Conservation (phyloP, 2,329 filamentous ascomycete genomes). For the Phaeoacremonium minimum region DNA sequence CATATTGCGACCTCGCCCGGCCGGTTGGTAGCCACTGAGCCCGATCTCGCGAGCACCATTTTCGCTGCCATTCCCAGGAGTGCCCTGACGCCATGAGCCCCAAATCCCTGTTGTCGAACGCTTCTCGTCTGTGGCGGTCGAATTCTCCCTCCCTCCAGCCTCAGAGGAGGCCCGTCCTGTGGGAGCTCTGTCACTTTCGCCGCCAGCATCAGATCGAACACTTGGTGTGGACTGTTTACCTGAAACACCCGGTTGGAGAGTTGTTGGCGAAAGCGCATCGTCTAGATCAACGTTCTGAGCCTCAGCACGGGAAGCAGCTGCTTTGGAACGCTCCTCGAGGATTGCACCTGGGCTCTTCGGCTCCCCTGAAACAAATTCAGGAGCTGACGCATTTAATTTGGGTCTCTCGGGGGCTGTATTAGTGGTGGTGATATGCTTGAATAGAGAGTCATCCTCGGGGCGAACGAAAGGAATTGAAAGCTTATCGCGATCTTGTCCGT, state of each 20-base stretch:
- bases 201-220: slow-evolving; percentile 37
- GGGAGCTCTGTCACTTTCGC: slow-evolving; percentile 34
- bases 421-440: slow-evolving; percentile 70
- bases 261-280: slow-evolving; percentile 13
- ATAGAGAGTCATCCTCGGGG: slow-evolving; percentile 79
- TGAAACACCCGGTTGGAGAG: slow-evolving; percentile 27
- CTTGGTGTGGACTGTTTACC: too few species aligned
- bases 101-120: slow-evolving; percentile 55
- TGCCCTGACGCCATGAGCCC: slow-evolving; percentile 65
- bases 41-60: slow-evolving; percentile 46
- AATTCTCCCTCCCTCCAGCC: slow-evolving; percentile 18
- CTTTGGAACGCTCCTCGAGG: slow-evolving; percentile 2
- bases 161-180: slow-evolving; percentile 23
- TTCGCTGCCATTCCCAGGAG: slow-evolving; percentile 44
- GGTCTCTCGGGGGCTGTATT: slow-evolving; percentile 50
- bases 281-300: background rate
- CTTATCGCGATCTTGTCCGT: slow-evolving; percentile 67
- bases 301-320: background rate
- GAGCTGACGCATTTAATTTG: slow-evolving; percentile 51
- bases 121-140: slow-evolving; percentile 11
- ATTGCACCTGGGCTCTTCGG: slow-evolving; percentile 11
- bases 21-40: slow-evolving; percentile 66
- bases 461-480: slow-evolving; percentile 88
- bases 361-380: slow-evolving; percentile 34
- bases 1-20: slow-evolving; percentile 68